These are phyloP conservation scores for Yamadazyma membranifaciens DNA, from an alignment of 1,139 yeast species.

Conservation along the genomic window DNA sequence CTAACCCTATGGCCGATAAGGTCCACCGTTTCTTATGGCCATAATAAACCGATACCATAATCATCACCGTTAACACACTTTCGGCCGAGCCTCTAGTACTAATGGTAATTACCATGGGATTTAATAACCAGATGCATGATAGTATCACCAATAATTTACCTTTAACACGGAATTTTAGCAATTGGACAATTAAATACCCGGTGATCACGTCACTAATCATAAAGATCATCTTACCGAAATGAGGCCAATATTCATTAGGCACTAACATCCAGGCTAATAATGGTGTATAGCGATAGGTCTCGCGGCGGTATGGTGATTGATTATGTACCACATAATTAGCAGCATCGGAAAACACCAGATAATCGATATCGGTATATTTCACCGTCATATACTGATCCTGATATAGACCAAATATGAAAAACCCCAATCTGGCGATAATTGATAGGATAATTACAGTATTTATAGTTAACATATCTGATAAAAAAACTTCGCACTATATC, in stretches of 20 bases:
- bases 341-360: conserved; percentile 91
- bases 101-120: conserved; percentile 94
- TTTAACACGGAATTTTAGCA: conserved; percentile 24
- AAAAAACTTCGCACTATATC: not conserved
- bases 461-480: not conserved
- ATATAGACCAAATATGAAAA: conserved; percentile 79
- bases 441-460: conserved; percentile 19
- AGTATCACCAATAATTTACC: conserved; percentile 34
- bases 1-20: conserved; percentile 66
- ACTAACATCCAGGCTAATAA: conserved; percentile 76
- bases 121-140: conserved; percentile 76
- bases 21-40: conserved; percentile 30
- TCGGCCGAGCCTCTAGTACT: conserved; percentile 94
- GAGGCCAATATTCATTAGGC: conserved; percentile 63
- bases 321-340: conserved; percentile 66
- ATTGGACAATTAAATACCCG: conserved; percentile 60
- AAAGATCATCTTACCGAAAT: conserved; percentile 79
- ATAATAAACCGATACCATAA: conserved; percentile 58
- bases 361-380: conserved; percentile 91
- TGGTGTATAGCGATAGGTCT: conserved; percentile 92
- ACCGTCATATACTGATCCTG: conserved; percentile 82
- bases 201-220: conserved; percentile 77
- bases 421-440: conserved; percentile 52
- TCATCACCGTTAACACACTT: conserved; percentile 77
- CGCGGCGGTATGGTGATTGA: conserved; percentile 74